phyloP scores from a whole-genome alignment of 2,329 filamentous ascomycete genomes.

The Fusarium scirpi region DNA sequence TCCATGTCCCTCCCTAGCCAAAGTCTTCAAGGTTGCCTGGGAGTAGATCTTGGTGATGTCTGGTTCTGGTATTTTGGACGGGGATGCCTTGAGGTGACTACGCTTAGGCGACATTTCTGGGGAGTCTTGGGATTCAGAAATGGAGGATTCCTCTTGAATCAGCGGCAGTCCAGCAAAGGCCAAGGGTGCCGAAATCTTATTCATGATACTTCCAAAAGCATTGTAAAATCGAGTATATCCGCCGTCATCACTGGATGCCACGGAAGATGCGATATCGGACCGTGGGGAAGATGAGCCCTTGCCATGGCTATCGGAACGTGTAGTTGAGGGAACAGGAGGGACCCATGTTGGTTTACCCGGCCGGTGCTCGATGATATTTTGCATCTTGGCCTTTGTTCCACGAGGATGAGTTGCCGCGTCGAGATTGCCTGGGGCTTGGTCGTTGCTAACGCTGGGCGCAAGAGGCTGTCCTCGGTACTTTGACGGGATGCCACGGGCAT shows the following conservation, averaged over 20 bases:
- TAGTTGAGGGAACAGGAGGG: conserved; percentile 53
- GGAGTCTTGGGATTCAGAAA: conserved; percentile 50
- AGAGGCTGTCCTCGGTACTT: conserved; percentile 74
- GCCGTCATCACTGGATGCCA: conserved; percentile 67
- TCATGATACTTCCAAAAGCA: conserved; percentile 89
- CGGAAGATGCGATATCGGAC: conserved; percentile 42
- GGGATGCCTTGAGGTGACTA: conserved; percentile 52
- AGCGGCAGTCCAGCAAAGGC: conserved; percentile 94
- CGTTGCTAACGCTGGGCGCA: conserved; percentile 78
- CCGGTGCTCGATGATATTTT: conserved; percentile 66
- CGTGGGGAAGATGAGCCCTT: conserved; percentile 45
- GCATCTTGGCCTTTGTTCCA: conserved; percentile 65
- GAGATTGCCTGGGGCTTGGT: conserved; percentile 78
- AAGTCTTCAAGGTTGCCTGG: conserved; percentile 82
- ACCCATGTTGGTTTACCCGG: conserved; percentile 66
- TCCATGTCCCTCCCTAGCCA: conserved; percentile 75
- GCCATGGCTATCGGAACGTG: conserved; percentile 44
- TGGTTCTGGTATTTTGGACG: conserved; percentile 57
- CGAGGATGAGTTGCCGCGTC: conserved; percentile 67
- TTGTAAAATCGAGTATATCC: conserved; percentile 93
- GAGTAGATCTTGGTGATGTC: conserved; percentile 89
- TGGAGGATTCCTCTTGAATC: conserved; percentile 62
- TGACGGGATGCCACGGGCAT: conserved; percentile 81
- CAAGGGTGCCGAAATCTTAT: conserved; percentile 87
- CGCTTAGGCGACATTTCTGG: conserved; percentile 56